Evolutionary conservation across 306 rosid species (phyloP).

Genomic region (Sophora flavescens): DNA sequence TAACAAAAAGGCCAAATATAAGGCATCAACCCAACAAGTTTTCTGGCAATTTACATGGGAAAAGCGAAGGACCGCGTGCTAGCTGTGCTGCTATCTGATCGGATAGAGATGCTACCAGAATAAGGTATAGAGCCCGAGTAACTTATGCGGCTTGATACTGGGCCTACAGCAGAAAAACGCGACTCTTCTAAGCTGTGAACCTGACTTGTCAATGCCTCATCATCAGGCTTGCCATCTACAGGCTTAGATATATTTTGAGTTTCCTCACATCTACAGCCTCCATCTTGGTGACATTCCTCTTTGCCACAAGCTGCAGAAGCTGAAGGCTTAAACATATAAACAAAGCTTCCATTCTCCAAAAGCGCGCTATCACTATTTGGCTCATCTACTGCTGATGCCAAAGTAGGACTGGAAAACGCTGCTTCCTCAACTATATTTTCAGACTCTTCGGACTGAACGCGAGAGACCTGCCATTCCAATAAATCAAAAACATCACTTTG

Average conservation of each 20-base stretch:
- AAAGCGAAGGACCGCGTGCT: constrained; percentile 98
- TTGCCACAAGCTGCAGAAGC: constrained; percentile 42
- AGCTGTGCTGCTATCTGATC: constrained; percentile 96
- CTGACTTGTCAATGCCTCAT: constrained; percentile 46
- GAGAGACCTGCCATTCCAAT: constrained; percentile 59
- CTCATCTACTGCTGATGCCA: constrained; percentile 47
- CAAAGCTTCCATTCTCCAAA: constrained; percentile 50
- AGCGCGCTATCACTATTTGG: constrained; percentile 42
- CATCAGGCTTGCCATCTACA: constrained; percentile 35
- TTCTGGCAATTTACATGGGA: constrained; percentile 65
- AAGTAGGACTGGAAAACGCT: constrained; percentile 14
- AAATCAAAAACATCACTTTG: constrained; percentile 39
- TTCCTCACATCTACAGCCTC: constrained; percentile 37
- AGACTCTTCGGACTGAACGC: constrained; percentile 39
- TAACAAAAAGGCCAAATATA: background rate
- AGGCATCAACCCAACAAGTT: constrained; percentile 3
- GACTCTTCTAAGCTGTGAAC: constrained; percentile 55
- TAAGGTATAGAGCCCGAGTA: constrained; percentile 70
- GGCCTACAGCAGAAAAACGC: constrained; percentile 66
- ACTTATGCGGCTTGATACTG: constrained; percentile 56
- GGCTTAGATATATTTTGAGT: constrained; percentile 34
- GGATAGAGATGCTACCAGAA: constrained; percentile 88
- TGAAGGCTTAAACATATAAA: constrained; percentile 47
- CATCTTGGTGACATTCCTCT: constrained; percentile 49
- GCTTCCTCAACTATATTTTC: constrained; percentile 40